Evolutionary conservation across 2,329 filamentous ascomycete genomes (phyloP), one percentile per base, ranked within the genome.

Genomic region (Epichloe festucae): DNA sequence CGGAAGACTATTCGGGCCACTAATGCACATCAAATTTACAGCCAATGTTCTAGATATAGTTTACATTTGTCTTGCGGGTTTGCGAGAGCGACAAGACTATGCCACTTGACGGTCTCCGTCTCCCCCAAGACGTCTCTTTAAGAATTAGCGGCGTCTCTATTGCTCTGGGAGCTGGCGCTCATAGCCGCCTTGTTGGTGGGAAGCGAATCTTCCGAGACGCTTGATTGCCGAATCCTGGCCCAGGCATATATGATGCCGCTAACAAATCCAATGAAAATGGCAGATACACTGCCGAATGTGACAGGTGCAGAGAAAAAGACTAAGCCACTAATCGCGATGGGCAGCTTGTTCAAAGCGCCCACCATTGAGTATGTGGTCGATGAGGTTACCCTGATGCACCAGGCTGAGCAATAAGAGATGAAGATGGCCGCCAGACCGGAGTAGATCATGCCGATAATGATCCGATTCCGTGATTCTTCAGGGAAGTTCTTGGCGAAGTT

Each of bases 331-430:
- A 98, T 69, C 51, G 93, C 93, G 60, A 98, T 90, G 42, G 93
- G 93, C 35, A 98, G 83, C 77, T 98, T 98, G 79, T 98, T 98
- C 63, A 98, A 77, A 17, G 91, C 89, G 56, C 93, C 93, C 52
- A 97, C 93, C 91, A 98, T 97, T 34, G 88, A 95, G 75, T 97
- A 98, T 2, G 93, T 98, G 8, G 93, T 98, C 17, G 90, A 96
- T 0, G 90, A 95, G 7, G 93, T 97, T 57, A 95, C 87, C 59
- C 93, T 90, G 57, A 98, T 94, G 66, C 93, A 97, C 93, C 93
- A 98, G 39, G 93, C 93, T 15, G 91, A 96, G 65, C 89, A 94
- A 78, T 98, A 98, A n/a, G 91, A 97, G 69, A 98, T 98, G 73
- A 96, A 95, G 63, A 97, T 90, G 48, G 90, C 87, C 38, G 84